Base-by-base conservation (phyloP, 306 rosid genomes). In the Vigna angularis region DNA sequence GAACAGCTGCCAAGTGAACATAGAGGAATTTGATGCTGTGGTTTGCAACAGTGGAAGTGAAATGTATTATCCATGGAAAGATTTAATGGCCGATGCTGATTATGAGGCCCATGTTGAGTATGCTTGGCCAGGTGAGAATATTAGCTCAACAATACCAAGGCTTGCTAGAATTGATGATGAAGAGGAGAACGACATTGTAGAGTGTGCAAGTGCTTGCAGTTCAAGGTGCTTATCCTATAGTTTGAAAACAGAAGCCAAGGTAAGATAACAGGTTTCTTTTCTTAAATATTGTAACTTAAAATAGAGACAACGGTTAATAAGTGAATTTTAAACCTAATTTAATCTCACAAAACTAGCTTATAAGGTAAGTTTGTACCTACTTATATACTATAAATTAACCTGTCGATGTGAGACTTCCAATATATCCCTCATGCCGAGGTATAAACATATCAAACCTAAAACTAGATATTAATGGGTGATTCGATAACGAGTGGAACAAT, bases 1-100 rank as follows among this genome's bases (percentile, higher is more conserved):
- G 56, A 87, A 75, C 85, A 63, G 73, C 59, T 79, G 68, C 78
- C 86, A 88, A 70, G 85, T 83, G 50, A 90, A 84, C 75, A 51
- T 82, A 74, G 87, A 86, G 74, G 93, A 90, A 44, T 90, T 92
- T 40, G 97, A 92, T 79, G 92, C 91, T 17, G 9, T 90, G 72
- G 93, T 85, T 70, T 92, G 96, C 73, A 86, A 78, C 62, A 92
- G 90, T 76, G 97, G 97, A 71, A 87, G 93, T 84, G 97, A 92
- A 75, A 82, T 92, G 83, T 92, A 89, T 66, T 92, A 88, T 72
- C 93, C 97, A 14, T 90, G 96, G 93, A 84, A 85, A 64, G 96
- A 88, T 78, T 70, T 84, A 81, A 82, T 84, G 72, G 84, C 85
- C 22, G 97, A 90, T 78, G 83, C 74, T 40, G 93, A 92, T 78